Conservation (phyloP, 192 early-diverging fungal genomes). For the Rhizophagus sp. region DNA sequence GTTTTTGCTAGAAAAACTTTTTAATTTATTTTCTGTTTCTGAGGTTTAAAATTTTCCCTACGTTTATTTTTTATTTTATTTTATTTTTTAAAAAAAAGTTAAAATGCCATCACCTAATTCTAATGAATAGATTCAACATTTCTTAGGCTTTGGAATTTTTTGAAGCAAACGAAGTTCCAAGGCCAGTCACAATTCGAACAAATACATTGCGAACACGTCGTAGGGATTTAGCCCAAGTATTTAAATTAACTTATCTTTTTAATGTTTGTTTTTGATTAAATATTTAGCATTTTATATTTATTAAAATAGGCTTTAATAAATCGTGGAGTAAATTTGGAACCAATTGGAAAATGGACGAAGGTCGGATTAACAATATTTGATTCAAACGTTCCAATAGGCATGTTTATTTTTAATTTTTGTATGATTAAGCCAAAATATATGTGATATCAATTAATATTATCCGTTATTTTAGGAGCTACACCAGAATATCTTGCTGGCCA, state of each 20-base stretch:
- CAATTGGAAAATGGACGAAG: slow-evolving; percentile 98
- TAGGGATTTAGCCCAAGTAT: slow-evolving; percentile 85
- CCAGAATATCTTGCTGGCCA: slow-evolving; percentile 99
- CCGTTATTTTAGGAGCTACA: slow-evolving; percentile 70
- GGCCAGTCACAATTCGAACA: slow-evolving; percentile 94
- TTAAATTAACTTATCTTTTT: background rate
- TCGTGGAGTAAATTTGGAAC: slow-evolving; percentile 97
- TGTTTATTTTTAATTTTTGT: slow-evolving; percentile 11
- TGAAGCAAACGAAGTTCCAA: slow-evolving; percentile 96
- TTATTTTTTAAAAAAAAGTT: background rate
- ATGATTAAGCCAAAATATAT: background rate
- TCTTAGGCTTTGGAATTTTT: slow-evolving; percentile 89
- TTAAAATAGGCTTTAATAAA: slow-evolving; percentile 72
- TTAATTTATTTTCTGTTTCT: slow-evolving; percentile 86
- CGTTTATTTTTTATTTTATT: background rate
- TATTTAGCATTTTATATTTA: background rate
- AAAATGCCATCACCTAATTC: background rate
- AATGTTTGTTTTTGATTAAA: background rate
- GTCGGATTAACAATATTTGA: slow-evolving; percentile 97
- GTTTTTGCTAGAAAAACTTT: slow-evolving; percentile 87
- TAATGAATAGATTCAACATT: background rate
- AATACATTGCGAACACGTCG: slow-evolving; percentile 95
- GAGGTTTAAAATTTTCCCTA: slow-evolving; percentile 45
- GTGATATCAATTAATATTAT: background rate
- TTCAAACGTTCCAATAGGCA: slow-evolving; percentile 86